Evolutionary conservation across 441 rosid species (phyloP).

Genomic region (Populus hybrid): DNA sequence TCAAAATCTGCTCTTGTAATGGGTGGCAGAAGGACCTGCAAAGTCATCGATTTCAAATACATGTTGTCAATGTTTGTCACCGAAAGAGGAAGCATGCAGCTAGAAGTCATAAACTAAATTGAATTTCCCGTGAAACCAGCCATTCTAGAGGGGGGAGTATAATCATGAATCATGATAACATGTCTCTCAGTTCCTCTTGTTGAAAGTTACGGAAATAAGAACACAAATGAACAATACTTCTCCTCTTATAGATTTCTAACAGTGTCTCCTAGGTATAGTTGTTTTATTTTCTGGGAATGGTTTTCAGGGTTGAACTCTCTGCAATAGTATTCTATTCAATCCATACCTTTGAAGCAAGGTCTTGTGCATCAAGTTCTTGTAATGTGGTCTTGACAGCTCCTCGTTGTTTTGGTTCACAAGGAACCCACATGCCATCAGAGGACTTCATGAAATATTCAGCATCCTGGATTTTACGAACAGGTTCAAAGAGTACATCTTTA

Average conservation of each 20-base stretch:
- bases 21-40: constrained; percentile 89
- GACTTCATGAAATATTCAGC: constrained; percentile 73
- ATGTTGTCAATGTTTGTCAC: background rate
- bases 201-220: background rate
- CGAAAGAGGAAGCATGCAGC: background rate
- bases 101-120: background rate
- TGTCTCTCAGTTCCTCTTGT: background rate
- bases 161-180: background rate
- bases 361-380: constrained; percentile 81
- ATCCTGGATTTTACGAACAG: constrained; percentile 91
- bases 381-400: constrained; percentile 81
- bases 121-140: background rate
- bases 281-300: background rate
- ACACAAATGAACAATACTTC: background rate
- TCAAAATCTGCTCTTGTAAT: constrained; percentile 79
- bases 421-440: constrained; percentile 69
- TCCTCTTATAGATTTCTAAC: background rate
- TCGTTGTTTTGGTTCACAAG: constrained; percentile 82
- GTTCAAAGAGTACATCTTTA: constrained; percentile 93
- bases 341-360: constrained; percentile 68
- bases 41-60: background rate
- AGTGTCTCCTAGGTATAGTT: background rate
- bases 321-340: background rate
- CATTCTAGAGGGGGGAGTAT: background rate
- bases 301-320: background rate